Evolutionary conservation across 129 eudicot species (phyloP), one percentile per base, ranked within the genome.

Genomic region (Smallanthus sonchifolius): DNA sequence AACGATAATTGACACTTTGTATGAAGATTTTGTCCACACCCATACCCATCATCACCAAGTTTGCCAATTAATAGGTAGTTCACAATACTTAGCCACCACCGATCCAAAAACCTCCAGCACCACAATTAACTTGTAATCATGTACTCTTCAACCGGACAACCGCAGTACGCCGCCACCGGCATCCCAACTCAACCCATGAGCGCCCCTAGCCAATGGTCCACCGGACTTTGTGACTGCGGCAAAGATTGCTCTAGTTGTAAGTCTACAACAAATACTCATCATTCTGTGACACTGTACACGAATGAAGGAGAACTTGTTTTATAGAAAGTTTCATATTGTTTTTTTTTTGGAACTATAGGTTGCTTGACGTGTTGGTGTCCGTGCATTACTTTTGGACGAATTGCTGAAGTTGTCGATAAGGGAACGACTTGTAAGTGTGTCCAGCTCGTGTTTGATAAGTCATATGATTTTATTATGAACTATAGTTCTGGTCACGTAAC

Each of bases 321-420:
- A 28, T 11, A 17, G 4, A 6, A 17, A 15, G 17, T 72, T 14
- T 10, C 10, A 37, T 30, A 7, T 35, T 17, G 28, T 57, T 87
- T 67, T 84, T 13, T 20, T 55, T 36, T 36, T 17, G 6, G 62
- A 35, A 62, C 24, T 17, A 45, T 72, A 87, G 96, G 92, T 69
- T 86, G 87, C 56, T 14, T 87, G 34, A 87, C 95, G 11, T 88
- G 76, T 11, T 86, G 83, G 69, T 90, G 96, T 62, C 96, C 95
- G 1, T 88, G 54, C 17, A 63, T 83, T 28, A 40, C 95, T 10
- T 83, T 82, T n/a, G 95, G 95, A 62, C 84, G 37, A 60, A 79
- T 88, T 54, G 85, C 87, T 0, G 95, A 88, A 79, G 75, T 88
- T 52, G 77, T 86, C 30, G 89, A 84, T 52, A 75, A 72, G 24